These are phyloP conservation scores for Cyberlindnera suaveolens DNA, from an alignment of 805 yeast genomes.

Conservation along the genomic window DNA sequence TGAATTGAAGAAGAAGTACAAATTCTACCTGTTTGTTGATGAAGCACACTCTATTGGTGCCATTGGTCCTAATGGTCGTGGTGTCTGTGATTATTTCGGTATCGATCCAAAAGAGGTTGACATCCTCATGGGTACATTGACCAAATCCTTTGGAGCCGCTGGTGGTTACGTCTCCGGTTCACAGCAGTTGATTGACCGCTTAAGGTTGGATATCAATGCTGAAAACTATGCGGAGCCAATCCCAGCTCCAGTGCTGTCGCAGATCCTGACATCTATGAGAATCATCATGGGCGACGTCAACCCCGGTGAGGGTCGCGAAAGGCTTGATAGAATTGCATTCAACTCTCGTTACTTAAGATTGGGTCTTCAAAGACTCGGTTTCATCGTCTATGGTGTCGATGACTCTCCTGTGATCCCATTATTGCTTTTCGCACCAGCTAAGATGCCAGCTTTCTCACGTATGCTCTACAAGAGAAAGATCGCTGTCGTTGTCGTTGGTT, in stretches of 20 bases:
- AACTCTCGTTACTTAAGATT: slow-evolving; percentile 89
- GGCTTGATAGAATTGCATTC: slow-evolving; percentile 90
- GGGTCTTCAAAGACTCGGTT: slow-evolving; percentile 88
- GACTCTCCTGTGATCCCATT: slow-evolving; percentile 96
- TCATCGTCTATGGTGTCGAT: slow-evolving; percentile 89
- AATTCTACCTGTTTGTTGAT: slow-evolving; percentile 85
- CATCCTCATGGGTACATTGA: slow-evolving; percentile 93
- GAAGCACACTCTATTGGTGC: slow-evolving; percentile 99
- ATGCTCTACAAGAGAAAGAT: slow-evolving; percentile 71
- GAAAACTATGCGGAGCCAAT: slow-evolving; percentile 76
- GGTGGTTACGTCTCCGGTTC: slow-evolving; percentile 95
- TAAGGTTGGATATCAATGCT: slow-evolving; percentile 68
- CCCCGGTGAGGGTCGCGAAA: slow-evolving; percentile 90
- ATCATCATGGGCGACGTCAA: slow-evolving; percentile 76
- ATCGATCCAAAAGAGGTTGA: slow-evolving; percentile 74
- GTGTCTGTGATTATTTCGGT: slow-evolving; percentile 90
- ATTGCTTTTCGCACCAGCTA: slow-evolving; percentile 81
- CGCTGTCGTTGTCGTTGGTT: slow-evolving; percentile 95
- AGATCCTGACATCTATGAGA: slow-evolving; percentile 72
- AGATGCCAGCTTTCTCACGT: slow-evolving; percentile 89
- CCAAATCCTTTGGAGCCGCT: slow-evolving; percentile 97
- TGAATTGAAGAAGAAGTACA: slow-evolving; percentile 78
- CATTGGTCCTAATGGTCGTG: slow-evolving; percentile 91
- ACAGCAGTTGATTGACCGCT: slow-evolving; percentile 60
- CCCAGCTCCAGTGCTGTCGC: slow-evolving; percentile 88